A percentile compares a stretch with the other conserved stretches of the same genome.
Evolutionary conservation across 1,139 yeast genomes (phyloP).

Genomic region (Hyphopichia burtonii): DNA sequence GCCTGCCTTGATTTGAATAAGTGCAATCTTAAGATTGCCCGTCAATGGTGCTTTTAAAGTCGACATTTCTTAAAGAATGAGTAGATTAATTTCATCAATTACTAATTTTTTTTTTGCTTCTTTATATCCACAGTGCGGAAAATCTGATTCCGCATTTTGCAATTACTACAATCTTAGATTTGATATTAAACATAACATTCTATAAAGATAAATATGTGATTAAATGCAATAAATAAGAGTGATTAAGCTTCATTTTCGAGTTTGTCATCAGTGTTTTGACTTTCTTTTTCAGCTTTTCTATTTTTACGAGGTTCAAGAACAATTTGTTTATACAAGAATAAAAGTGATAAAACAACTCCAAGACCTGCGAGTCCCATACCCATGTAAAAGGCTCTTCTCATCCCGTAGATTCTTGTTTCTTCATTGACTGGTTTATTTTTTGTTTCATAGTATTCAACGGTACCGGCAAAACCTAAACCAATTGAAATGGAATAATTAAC

Average conservation of each 20-base stretch:
- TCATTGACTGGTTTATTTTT: slow-evolving; percentile 22
- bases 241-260: background rate
- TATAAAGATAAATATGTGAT: background rate
- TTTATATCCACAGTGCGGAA: background rate
- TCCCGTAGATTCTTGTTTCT: slow-evolving; percentile 31
- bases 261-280: background rate
- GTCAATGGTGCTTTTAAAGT: slow-evolving; percentile 29
- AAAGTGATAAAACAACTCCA: slow-evolving; percentile 33
- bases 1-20: slow-evolving; percentile 76
- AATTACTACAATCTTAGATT: no score
- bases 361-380: slow-evolving; percentile 54
- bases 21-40: slow-evolving; percentile 59
- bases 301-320: background rate
- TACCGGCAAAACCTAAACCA: slow-evolving; percentile 65
- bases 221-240: background rate
- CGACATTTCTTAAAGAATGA: slow-evolving; percentile 13
- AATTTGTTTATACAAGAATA: slow-evolving; percentile 13
- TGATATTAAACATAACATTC: no score
- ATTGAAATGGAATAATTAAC: slow-evolving; percentile 64
- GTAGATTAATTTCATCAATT: no score
- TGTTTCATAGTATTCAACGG: slow-evolving; percentile 50
- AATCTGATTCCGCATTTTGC: background rate
- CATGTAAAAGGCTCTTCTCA: slow-evolving; percentile 44
- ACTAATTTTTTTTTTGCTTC: no score
- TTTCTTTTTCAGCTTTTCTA: background rate